A percentile compares a stretch with the other conserved stretches of the same genome.
Evolutionary conservation across 2,329 filamentous ascomycete genomes (phyloP).

Genomic region (Ophiosphaerella korrae): DNA sequence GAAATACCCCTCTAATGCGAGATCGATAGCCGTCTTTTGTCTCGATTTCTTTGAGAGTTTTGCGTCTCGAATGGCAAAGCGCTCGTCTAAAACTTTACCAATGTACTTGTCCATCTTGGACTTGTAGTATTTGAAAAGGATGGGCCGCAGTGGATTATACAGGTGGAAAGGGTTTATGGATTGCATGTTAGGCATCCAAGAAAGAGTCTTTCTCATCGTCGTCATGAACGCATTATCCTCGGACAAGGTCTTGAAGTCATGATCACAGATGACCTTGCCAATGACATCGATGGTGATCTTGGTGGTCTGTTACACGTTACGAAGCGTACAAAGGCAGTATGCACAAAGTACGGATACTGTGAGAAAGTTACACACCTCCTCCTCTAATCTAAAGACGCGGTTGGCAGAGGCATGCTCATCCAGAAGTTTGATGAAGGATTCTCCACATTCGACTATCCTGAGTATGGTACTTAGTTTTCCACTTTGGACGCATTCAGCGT

Average conservation of each 20-base stretch:
- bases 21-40: constrained; percentile 47
- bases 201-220: constrained; percentile 42
- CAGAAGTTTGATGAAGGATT: constrained; percentile 43
- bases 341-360: too few relatives aligned
- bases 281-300: constrained; percentile 52
- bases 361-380: constrained; percentile 17
- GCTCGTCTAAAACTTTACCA: constrained; percentile 43
- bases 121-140: constrained; percentile 43
- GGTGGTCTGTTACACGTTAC: constrained; percentile 27
- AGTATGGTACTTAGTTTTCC: not conserved
- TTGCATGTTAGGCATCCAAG: constrained; percentile 43
- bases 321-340: not conserved
- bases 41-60: constrained; percentile 27
- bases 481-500: not conserved
- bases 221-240: constrained; percentile 43
- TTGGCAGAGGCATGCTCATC: constrained; percentile 40
- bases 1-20: constrained; percentile 47
- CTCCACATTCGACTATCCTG: constrained; percentile 42
- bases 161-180: constrained; percentile 43
- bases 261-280: constrained; percentile 47
- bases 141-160: constrained; percentile 44
- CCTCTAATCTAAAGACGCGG: constrained; percentile 49
- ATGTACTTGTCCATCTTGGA: constrained; percentile 47
- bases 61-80: constrained; percentile 39
- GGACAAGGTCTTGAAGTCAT: constrained; percentile 45